Percentiles rank a stretch among this genome's conserved stretches.
phyloP scores from a whole-genome alignment of 2,329 filamentous ascomycete species.

The Diaporthe sp. region DNA sequence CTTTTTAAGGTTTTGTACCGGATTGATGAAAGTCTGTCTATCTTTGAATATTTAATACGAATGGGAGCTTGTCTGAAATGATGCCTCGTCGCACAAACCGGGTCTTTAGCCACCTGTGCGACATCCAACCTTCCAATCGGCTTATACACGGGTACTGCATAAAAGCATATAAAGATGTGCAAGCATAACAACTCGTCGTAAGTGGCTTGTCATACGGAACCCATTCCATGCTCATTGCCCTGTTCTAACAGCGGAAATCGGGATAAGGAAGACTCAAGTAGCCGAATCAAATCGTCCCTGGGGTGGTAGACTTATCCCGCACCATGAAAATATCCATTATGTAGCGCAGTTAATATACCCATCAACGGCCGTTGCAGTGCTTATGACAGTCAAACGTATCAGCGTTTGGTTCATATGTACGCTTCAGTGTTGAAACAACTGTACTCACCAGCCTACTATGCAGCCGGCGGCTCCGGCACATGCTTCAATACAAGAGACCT shows the following conservation, averaged over 20 bases:
- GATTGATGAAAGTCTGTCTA: slow-evolving; percentile 17
- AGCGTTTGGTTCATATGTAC: not conserved
- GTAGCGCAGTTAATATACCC: not conserved
- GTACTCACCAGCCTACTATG: slow-evolving; percentile 5
- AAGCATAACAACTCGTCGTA: not conserved
- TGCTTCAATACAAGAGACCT: not conserved
- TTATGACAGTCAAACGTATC: not conserved
- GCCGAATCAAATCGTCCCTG: not conserved
- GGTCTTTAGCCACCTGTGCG: not conserved
- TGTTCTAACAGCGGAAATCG: not conserved
- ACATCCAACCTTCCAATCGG: no score
- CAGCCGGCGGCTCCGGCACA: not conserved
- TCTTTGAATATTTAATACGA: slow-evolving; percentile 20
- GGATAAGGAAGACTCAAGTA: not conserved
- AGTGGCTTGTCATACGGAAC: no score
- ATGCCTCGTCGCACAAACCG: not conserved
- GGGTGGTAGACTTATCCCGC: not conserved
- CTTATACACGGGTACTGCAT: not conserved
- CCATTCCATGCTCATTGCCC: not conserved
- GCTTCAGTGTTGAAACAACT: fast-evolving
- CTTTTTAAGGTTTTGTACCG: not conserved
- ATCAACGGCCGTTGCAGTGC: slow-evolving; percentile 3
- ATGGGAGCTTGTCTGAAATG: not conserved
- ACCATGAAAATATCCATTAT: no score
- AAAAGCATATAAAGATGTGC: not conserved